A percentile compares a stretch with the other conserved stretches of the same genome.
phyloP scores from a whole-genome alignment of 129 eudicot genomes.

The carrot (Daucus carota) region DNA sequence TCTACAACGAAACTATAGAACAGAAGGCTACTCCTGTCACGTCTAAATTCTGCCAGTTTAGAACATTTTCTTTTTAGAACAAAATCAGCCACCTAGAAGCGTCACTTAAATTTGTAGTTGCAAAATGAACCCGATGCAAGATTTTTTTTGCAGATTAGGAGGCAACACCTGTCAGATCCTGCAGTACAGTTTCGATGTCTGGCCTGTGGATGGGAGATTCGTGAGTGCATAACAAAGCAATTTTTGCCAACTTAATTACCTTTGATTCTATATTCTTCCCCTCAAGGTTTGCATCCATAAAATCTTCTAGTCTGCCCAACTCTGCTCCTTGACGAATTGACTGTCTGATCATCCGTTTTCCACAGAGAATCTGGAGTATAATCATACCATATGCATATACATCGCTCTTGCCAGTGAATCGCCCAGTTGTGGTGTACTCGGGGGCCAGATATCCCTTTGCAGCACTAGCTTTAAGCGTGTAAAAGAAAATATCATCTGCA shows the following conservation, averaged over 20 bases:
- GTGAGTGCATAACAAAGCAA: constrained; percentile 72
- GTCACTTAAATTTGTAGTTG: neutral
- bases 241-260: constrained; percentile 57
- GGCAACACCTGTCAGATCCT: constrained; percentile 38
- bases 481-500: constrained; percentile 79
- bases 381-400: constrained; percentile 75
- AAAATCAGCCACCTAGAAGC: neutral
- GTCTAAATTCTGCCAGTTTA: neutral
- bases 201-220: constrained; percentile 63
- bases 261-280: constrained; percentile 55
- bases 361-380: constrained; percentile 67
- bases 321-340: constrained; percentile 62
- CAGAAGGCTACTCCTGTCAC: neutral
- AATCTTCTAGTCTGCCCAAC: constrained; percentile 49
- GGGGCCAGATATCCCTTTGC: constrained; percentile 99
- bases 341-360: constrained; percentile 44
- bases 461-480: constrained; percentile 78
- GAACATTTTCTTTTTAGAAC: neutral
- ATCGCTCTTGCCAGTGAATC: constrained; percentile 84
- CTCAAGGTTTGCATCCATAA: constrained; percentile 61
- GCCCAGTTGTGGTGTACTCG: constrained; percentile 85
- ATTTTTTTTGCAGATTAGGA: constrained; percentile 11
- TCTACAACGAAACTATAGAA: neutral
- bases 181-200: constrained; percentile 38
- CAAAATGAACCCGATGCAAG: constrained; percentile 8